Evolutionary conservation across 805 yeast species (phyloP), one percentile per base, ranked within the genome.

Genomic region (Spathaspora sp.): DNA sequence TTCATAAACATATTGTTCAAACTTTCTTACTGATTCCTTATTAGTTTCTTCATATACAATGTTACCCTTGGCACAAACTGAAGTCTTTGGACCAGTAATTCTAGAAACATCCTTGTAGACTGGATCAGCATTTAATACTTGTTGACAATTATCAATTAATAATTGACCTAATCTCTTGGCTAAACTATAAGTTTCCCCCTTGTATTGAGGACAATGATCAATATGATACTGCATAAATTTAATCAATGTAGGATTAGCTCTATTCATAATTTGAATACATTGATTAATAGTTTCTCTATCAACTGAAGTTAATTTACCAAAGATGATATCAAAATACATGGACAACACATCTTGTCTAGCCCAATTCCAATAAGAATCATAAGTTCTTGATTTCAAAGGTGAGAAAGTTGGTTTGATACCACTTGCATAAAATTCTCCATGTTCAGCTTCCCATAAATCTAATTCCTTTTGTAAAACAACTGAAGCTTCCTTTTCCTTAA

Each of bases 331-430:
- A 68, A 82, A 94, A 76, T 89, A 94, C 89, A 94, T 86, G 47
- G 91, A 83, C 61, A 94, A 77, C 55, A 94, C 88, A 69, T 94
- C 97, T 78, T 94, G 99, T 73, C 97, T 89, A 46, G 98, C 97
- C 99, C 99, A 94, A 73, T 96, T 96, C 99, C 99, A 94, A 73
- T 92, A 91, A 19, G 97, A 91, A 73, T 94, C 98, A 71, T 93
- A 94, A 50, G 87, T 85, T 77, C 99, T 88, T 28, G 97, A 96
- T 78, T 94, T 94, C 74, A 88, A 81, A 55, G 93, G 80, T 31
- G 97, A 88, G 76, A 94, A 94, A 4, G 86, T 83, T 42, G 98
- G 97, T 59, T 85, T 78, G 62, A 94, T 86, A 67, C 99, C 98
- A 53, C 85, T 81, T 47, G 97, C 92, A 69, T 92, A 94, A 65